These are phyloP conservation scores for Leucaena leucocephala DNA, from an alignment of 306 rosid species.

Conservation along the genomic window DNA sequence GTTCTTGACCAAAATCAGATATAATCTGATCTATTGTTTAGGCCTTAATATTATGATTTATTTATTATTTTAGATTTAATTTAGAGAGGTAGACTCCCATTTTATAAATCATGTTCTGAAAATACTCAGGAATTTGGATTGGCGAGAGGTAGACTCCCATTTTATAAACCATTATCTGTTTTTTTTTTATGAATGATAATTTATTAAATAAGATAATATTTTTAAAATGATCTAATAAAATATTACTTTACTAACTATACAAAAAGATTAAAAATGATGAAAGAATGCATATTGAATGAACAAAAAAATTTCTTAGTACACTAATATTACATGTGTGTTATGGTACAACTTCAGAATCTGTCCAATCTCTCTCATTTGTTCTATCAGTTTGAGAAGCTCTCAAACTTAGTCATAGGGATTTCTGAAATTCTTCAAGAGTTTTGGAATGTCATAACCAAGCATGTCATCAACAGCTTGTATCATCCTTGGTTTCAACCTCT, in stretches of 20 bases:
- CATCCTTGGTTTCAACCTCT: conserved; percentile 77
- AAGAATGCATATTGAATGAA: background rate
- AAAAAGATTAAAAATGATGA: background rate
- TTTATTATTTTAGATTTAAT: too few relatives aligned
- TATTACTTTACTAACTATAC: background rate
- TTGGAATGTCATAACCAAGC: conserved; percentile 92
- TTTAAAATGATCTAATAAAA: background rate
- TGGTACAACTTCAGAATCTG: background rate
- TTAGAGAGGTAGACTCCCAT: background rate
- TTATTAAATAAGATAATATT: background rate
- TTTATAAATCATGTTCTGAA: too few relatives aligned
- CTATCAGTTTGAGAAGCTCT: background rate
- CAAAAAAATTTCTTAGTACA: background rate
- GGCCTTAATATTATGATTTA: background rate
- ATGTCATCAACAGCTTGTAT: conserved; percentile 86
- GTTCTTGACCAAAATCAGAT: too few relatives aligned
- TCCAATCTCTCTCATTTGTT: background rate
- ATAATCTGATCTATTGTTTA: background rate
- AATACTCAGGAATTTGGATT: too few relatives aligned
- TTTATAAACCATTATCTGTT: background rate
- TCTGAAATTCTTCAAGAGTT: conserved; percentile 72
- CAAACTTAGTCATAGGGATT: conserved; percentile 72
- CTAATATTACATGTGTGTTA: background rate
- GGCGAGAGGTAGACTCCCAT: too few relatives aligned
- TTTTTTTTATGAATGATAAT: background rate